phyloP scores from a whole-genome alignment of 2,329 filamentous ascomycete genomes.

The Colletotrichum graminicola region DNA sequence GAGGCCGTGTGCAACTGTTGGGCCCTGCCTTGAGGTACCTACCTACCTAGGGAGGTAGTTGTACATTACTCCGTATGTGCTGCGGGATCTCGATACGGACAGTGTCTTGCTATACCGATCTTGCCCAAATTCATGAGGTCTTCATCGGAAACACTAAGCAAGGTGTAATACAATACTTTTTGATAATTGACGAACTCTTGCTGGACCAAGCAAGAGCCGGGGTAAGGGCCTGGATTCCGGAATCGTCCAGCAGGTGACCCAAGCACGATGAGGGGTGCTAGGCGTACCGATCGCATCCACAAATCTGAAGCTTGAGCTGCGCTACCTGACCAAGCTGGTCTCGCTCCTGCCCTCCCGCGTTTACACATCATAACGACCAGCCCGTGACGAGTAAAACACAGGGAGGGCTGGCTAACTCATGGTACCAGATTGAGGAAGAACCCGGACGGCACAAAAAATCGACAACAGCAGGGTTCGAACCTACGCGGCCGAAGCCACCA shows the following conservation, averaged over 20 bases:
- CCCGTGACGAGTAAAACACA: not conserved
- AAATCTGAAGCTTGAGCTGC: constrained; percentile 9
- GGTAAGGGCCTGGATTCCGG: not conserved
- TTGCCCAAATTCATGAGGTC: not conserved
- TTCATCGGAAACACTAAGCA: not conserved
- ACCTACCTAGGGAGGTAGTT: not conserved
- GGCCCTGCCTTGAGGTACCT: not conserved
- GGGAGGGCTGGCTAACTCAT: no score
- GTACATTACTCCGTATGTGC: not conserved
- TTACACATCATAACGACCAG: not conserved
- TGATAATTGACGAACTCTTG: not conserved
- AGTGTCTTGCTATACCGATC: not conserved
- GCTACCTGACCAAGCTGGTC: not conserved
- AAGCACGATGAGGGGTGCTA: constrained; percentile 6
- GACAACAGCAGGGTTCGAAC: constrained; percentile 41
- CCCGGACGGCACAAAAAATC: not conserved
- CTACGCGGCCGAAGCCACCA: constrained; percentile 36
- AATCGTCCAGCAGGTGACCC: constrained; percentile 7
- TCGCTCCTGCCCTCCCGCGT: not conserved
- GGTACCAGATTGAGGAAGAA: not conserved
- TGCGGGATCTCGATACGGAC: no score
- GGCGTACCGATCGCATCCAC: constrained; percentile 11
- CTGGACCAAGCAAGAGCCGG: not conserved
- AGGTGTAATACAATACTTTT: not conserved
- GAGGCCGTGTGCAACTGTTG: not conserved